Evolutionary conservation across 2,329 filamentous ascomycete species (phyloP), one percentile per base, ranked within the genome.

Genomic region (Remersonia thermophila): DNA sequence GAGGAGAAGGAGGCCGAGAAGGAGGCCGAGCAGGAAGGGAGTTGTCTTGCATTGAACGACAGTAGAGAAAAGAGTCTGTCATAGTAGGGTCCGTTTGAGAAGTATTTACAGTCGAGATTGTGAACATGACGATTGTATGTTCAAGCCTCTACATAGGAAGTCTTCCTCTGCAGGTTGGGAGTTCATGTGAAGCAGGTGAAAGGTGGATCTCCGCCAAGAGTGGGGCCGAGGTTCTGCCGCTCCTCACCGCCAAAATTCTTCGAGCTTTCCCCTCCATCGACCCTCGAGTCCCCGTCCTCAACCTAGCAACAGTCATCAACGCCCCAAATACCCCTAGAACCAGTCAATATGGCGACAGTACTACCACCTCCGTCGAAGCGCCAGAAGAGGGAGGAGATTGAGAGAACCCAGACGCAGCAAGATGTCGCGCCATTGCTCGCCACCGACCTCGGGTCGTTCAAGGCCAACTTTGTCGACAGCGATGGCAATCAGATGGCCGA

Each of bases 391-490:
- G 83, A 83, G 48, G 71, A 71, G 15, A 68, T 80, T 28, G 83
- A 84, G 48, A 76, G 75, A 51, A 73, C 81, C 7, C 70, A 77
- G 46, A 64, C 75, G 32, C 85, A 93, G 53, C 80, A 91, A 54
- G 78, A 87, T 62, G 71, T 89, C 35, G 64, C 71, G 29, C 65
- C 77, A 15, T 71, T 81, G 27, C 70, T 82, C 33, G 72, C 80
- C 1, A 73, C 76, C 25, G 71, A 81, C 46, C 64, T 76, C 33
- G 86, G 85, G 46, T 85, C 77, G 41, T 76, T 93, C 54, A 80
- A 84, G 57, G 78, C 93, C 32, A 83, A 89, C 47, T 95, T 96
- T 59, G 71, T 85, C 53, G 86, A 96, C 57, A 77, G 83, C 43
- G 72, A 82, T 69, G 62, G 74, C 67, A 56, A 85, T 69, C 61